Percentiles rank a stretch among this genome's conserved stretches.
Conservation (phyloP, 1,139 yeast genomes). For the Eremothecium coryli region DNA sequence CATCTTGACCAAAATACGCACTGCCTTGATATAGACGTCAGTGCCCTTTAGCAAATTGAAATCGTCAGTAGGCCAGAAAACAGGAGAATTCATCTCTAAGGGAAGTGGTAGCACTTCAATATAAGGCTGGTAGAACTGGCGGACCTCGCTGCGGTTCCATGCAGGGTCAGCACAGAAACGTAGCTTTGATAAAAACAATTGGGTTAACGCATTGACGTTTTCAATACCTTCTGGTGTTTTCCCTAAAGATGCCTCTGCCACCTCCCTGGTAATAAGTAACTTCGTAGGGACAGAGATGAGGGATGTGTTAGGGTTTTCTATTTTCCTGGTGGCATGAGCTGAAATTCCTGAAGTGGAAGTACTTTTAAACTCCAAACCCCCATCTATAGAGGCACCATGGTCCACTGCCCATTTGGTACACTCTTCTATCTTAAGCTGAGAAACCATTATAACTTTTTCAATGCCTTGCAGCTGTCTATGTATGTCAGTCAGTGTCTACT, state of each 20-base stretch:
- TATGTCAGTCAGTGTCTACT: no score
- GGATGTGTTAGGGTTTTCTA: conserved; percentile 13
- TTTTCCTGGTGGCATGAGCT: conserved; percentile 29
- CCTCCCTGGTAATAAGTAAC: conserved; percentile 35
- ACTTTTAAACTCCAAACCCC: conserved; percentile 27
- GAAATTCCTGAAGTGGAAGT: conserved; percentile 34
- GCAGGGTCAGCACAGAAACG: conserved; percentile 9
- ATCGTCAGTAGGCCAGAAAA: conserved; percentile 52
- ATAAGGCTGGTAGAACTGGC: conserved; percentile 35
- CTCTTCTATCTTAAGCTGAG: background rate
- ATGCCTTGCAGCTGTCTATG: no score
- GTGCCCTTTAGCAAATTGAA: conserved; percentile 50
- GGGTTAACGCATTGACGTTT: conserved; percentile 39
- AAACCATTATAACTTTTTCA: no score
- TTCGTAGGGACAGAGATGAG: conserved; percentile 35
- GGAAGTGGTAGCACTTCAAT: conserved; percentile 59
- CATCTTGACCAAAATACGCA: conserved; percentile 26
- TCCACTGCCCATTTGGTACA: conserved; percentile 25
- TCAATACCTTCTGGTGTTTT: conserved; percentile 12
- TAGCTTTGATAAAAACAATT: conserved; percentile 40
- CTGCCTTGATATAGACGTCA: conserved; percentile 37
- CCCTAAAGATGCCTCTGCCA: conserved; percentile 38
- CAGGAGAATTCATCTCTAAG: conserved; percentile 47
- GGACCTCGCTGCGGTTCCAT: conserved; percentile 4
- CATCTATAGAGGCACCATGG: conserved; percentile 40